Evolutionary conservation across 768 basidiomycete species (phyloP), one percentile per base, ranked within the genome.

Genomic region (Amanita jacksonii): DNA sequence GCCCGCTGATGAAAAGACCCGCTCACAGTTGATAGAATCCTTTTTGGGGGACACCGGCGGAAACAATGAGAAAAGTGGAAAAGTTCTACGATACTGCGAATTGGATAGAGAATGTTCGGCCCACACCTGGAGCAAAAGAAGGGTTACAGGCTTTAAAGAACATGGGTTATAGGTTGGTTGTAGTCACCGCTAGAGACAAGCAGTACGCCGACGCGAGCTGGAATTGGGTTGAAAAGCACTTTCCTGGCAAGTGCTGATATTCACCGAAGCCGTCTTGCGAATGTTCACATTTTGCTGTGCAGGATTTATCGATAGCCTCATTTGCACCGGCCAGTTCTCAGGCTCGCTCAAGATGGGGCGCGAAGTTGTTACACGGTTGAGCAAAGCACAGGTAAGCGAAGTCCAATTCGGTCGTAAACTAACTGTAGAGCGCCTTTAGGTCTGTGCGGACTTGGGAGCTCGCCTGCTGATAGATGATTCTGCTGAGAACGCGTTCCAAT

Each of bases 401-500:
- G 8, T n/a, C 19, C 32, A 19, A 27, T 24, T 10, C n/a, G 13
- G 19, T 27, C 6, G 15, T 8, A 13, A 7, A 38, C 19, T 15
- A 24, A 25, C 16, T 33, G 19, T 12, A 35, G 9, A 8, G 16
- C 31, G 27, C 23, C 38, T 37, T 10, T 49, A 84, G 79, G 75
- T 86, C 36, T 83, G 85, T 55, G 62, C 73, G 25, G 67, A 74
- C 47, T 62, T 88, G 13, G 70, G 70, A 12, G 81, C 85, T 8
- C 67, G 69, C 31, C 56, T 87, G 30, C 63, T 90, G 41, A 77
- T 90, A 46, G 87, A 90, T 59, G 87, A 90, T 62, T 86, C 85
- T 5, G 54, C 80, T 32, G 86, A 89, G 59, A 88, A 89, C 58
- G 82, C 81, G 28, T 50, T 83, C 20, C 69, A 76, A 45, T 79